These are phyloP conservation scores for Bolboschoenoplectus hybrid DNA, from an alignment of 202 grass and related monocot genomes.

Conservation along the genomic window DNA sequence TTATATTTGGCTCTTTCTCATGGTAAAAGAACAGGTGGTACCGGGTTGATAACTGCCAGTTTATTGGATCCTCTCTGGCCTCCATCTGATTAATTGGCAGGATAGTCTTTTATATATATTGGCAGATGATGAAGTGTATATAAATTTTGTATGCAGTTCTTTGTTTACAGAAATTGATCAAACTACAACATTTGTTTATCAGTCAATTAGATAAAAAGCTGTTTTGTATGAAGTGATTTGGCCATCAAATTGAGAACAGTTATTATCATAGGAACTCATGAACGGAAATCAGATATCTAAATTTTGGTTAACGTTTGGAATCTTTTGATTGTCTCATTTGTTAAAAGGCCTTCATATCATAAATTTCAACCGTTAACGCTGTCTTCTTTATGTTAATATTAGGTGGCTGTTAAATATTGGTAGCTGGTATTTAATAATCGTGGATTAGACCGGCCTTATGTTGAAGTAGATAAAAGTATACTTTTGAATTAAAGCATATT, in stretches of 20 bases:
- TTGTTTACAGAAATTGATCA: neutral
- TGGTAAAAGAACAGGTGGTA: neutral
- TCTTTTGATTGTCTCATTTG: neutral
- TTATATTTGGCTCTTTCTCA: slow-evolving; percentile 40
- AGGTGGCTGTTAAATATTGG: neutral
- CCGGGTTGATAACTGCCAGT: neutral
- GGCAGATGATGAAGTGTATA: neutral
- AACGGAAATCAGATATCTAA: neutral
- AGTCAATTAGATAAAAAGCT: neutral
- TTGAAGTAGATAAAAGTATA: neutral
- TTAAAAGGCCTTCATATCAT: neutral
- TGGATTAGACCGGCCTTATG: neutral
- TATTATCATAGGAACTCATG: neutral
- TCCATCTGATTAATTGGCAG: neutral
- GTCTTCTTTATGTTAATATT: neutral
- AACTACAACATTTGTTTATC: neutral
- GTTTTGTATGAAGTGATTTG: neutral
- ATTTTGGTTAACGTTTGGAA: neutral
- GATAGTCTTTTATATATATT: neutral
- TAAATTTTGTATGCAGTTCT: neutral
- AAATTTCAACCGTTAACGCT: neutral
- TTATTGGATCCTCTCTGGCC: slow-evolving; percentile 18
- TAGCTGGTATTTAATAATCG: neutral
- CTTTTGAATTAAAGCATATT: slow-evolving; percentile 1
- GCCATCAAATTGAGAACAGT: neutral